Evolutionary conservation across 306 rosid genomes (phyloP).

Genomic region (Pterocarpus santalinus): DNA sequence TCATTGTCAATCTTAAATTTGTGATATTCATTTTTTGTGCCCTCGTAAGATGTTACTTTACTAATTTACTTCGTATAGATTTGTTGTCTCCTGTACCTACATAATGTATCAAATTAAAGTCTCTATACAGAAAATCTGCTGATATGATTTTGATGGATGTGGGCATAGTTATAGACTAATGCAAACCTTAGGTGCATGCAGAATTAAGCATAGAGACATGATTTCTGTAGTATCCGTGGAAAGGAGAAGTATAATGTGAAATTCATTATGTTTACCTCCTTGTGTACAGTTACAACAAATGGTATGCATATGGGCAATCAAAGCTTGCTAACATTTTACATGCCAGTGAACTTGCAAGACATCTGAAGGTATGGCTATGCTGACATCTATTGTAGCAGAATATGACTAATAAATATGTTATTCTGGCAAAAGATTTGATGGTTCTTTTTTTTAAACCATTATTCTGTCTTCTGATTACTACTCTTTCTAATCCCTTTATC

Average conservation of each 20-base stretch:
- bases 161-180: background rate
- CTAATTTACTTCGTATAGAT: background rate
- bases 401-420: too few relatives aligned
- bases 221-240: conserved; percentile 10
- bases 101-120: background rate
- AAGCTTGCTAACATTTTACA: conserved; percentile 90
- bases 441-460: too few relatives aligned
- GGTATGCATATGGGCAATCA: conserved; percentile 84
- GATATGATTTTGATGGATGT: background rate
- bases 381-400: too few relatives aligned
- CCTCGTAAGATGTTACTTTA: background rate
- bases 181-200: background rate
- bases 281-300: conserved; percentile 60
- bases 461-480: background rate
- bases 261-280: conserved; percentile 2
- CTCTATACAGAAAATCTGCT: background rate
- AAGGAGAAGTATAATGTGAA: conserved; percentile 2
- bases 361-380: conserved; percentile 62
- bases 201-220: background rate
- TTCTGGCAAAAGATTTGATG: too few relatives aligned
- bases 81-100: background rate
- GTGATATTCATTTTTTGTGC: background rate
- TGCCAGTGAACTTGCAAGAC: conserved; percentile 78
- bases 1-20: conserved; percentile 9
- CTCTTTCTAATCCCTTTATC: background rate